phyloP scores from a whole-genome alignment of 495 filamentous ascomycete genomes.

The Podospora didyma region DNA sequence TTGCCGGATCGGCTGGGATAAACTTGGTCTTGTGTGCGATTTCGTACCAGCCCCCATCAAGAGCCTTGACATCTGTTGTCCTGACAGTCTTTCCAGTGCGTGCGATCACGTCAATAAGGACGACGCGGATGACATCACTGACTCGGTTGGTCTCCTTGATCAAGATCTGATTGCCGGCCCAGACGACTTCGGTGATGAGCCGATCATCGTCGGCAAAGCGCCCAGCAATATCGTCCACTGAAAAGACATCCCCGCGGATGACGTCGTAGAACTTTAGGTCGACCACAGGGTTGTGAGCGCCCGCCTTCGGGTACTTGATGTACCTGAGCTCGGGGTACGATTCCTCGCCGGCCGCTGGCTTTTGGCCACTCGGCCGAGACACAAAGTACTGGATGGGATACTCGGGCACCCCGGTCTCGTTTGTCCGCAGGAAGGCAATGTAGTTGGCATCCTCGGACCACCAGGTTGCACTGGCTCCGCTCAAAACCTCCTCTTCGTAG shows the following conservation, averaged over 20 bases:
- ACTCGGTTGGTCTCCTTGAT: slow-evolving; percentile 92
- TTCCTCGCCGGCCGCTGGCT: slow-evolving; percentile 70
- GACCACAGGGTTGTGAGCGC: slow-evolving; percentile 87
- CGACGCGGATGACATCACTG: slow-evolving; percentile 81
- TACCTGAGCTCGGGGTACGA: slow-evolving; percentile 84
- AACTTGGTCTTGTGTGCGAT: slow-evolving; percentile 81
- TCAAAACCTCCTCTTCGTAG: slow-evolving; percentile 94
- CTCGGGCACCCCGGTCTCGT: slow-evolving; percentile 87
- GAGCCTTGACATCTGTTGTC: slow-evolving; percentile 66
- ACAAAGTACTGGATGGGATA: slow-evolving; percentile 94
- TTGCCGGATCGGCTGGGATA: slow-evolving; percentile 76
- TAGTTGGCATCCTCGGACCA: slow-evolving; percentile 87
- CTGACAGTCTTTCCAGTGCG: slow-evolving; percentile 78
- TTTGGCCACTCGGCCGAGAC: slow-evolving; percentile 74
- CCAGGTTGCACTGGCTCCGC: slow-evolving; percentile 80
- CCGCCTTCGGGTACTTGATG: slow-evolving; percentile 97
- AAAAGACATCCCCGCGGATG: slow-evolving; percentile 71
- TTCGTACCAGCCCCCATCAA: slow-evolving; percentile 98
- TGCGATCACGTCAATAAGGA: slow-evolving; percentile 73
- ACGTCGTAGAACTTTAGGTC: slow-evolving; percentile 86
- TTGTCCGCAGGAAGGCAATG: slow-evolving; percentile 85
- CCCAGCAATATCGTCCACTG: slow-evolving; percentile 64
- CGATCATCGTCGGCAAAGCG: slow-evolving; percentile 78
- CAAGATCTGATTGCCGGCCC: slow-evolving; percentile 80
- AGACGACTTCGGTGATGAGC: slow-evolving; percentile 88